Conservation (phyloP, 768 basidiomycete species). For the Lentinula edodes region DNA sequence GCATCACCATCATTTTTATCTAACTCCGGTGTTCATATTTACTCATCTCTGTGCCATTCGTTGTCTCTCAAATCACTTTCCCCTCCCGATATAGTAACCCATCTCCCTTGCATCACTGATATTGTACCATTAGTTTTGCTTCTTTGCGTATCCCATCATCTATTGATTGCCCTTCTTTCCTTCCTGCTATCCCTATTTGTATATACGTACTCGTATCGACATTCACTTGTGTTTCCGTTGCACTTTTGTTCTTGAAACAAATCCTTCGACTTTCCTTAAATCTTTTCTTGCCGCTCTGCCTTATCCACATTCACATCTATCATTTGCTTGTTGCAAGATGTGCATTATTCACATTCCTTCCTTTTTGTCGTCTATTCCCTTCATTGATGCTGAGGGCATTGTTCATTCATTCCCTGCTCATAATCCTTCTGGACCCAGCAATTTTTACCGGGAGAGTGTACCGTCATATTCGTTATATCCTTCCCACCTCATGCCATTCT, state of each 20-base stretch:
- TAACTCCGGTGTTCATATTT: background rate
- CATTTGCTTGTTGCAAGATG: background rate
- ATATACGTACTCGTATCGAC: background rate
- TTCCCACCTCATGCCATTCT: background rate
- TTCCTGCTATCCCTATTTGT: background rate
- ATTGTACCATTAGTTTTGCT: background rate
- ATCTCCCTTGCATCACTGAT: background rate
- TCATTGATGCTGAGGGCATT: background rate
- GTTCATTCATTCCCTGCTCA: background rate
- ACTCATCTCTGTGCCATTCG: slow-evolving; percentile 2
- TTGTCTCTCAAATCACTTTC: background rate
- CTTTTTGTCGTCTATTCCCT: background rate
- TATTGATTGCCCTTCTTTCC: too few relatives aligned
- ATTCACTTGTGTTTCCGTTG: background rate
- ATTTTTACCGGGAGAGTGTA: background rate
- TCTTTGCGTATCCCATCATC: background rate
- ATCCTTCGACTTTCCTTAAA: background rate
- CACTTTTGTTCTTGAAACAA: background rate
- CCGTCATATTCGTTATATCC: background rate
- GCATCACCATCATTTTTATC: background rate
- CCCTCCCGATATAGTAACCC: background rate
- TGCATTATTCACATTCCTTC: background rate
- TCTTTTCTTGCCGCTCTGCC: background rate
- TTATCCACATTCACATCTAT: background rate
- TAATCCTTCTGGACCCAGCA: background rate